A percentile compares a stretch with the other conserved stretches of the same genome.
phyloP scores from a whole-genome alignment of 2,329 filamentous ascomycete genomes.

The Aspergillus quadrilineatus region DNA sequence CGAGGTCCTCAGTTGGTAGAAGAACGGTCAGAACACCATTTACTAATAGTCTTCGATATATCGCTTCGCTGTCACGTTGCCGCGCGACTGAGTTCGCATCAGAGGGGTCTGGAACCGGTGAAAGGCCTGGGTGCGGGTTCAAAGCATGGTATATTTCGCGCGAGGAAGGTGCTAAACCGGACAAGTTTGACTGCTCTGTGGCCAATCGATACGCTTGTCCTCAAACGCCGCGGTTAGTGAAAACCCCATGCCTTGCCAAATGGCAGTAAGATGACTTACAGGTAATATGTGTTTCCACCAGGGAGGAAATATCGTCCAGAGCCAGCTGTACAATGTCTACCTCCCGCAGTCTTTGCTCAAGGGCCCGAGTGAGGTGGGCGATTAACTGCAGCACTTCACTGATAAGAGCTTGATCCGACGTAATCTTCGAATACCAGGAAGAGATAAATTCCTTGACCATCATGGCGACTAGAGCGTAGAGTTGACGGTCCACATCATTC shows the following conservation, averaged over 20 bases:
- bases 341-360: conserved; percentile 81
- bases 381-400: conserved; percentile 86
- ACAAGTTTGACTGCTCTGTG: conserved; percentile 56
- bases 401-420: conserved; percentile 82
- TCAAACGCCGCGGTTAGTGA: conserved; percentile 21
- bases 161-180: conserved; percentile 61
- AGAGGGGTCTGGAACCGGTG: conserved; percentile 65
- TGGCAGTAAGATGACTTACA: conserved; percentile 54
- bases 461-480: conserved; percentile 89
- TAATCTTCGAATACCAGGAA: conserved; percentile 91
- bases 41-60: conserved; percentile 85
- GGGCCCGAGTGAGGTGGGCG: conserved; percentile 81
- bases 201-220: conserved; percentile 69
- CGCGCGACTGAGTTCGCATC: conserved; percentile 53
- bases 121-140: conserved; percentile 75
- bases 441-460: conserved; percentile 88
- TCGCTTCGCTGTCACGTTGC: conserved; percentile 73
- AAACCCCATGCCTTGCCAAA: not conserved
- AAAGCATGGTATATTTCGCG: conserved; percentile 79
- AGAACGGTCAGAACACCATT: conserved; percentile 78
- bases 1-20: conserved; percentile 86
- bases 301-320: conserved; percentile 80
- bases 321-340: conserved; percentile 80
- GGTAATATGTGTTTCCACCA: conserved; percentile 76
- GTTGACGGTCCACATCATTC: conserved; percentile 87